Percentiles rank a stretch among this genome's conserved stretches.
Conservation (phyloP, 1,284 basidiomycete species). For the Xerocomus minutiporus region DNA sequence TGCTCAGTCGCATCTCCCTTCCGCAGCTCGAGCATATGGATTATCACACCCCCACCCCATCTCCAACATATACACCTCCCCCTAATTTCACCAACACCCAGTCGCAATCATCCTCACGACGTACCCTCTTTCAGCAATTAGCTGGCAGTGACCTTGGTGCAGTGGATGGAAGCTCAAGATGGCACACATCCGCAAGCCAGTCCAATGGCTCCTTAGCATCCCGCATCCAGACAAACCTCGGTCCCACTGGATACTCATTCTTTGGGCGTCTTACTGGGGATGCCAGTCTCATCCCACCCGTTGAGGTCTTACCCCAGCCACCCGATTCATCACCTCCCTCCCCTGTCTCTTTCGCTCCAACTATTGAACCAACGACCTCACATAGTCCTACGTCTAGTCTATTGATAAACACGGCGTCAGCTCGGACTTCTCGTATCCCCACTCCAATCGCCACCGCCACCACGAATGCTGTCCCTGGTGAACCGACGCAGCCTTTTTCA, state of each 20-base stretch:
- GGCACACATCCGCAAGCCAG: conserved; percentile 7
- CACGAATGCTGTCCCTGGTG: not conserved
- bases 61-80: conserved; percentile 12
- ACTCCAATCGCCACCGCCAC: not conserved
- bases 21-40: conserved; percentile 22
- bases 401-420: not conserved
- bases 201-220: conserved; percentile 19
- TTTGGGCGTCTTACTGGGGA: not conserved
- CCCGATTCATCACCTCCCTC: conserved; percentile 18
- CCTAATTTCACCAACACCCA: not conserved
- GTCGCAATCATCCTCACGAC: conserved; percentile 19
- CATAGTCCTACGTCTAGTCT: not conserved
- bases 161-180: not conserved
- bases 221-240: conserved; percentile 25
- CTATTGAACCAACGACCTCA: not conserved
- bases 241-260: not conserved
- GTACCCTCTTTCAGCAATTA: conserved; percentile 23
- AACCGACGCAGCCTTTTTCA: not conserved
- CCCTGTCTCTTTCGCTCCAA: conserved; percentile 6
- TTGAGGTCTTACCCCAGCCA: conserved; percentile 22
- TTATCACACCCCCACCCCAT: conserved; percentile 32
- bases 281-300: conserved; percentile 28
- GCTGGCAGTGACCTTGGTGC: conserved; percentile 3
- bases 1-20: conserved; percentile 44
- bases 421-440: not conserved